Base-by-base conservation (phyloP, 2,329 filamentous ascomycete species). In the Diaporthe citri region DNA sequence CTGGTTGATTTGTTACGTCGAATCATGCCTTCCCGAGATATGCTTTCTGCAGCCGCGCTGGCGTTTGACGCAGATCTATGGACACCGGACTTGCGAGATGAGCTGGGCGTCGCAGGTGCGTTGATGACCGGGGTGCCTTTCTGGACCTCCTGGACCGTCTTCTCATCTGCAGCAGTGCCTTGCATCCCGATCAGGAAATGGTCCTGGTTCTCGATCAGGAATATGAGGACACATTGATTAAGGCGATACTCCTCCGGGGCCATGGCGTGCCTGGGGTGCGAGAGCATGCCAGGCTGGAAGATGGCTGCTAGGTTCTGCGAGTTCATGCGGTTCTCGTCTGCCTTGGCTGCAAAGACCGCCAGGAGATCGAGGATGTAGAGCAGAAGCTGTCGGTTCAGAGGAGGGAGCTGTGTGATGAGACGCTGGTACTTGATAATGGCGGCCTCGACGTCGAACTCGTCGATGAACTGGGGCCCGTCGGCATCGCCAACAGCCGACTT, bases 181-280 rank as follows among this genome's bases (percentile, higher is more conserved):
- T 95, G 95, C 97, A 99, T 99, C 73, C 97, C 97, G 78, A 99
- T 97, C 78, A 99, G 87, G 87, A 99, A 99, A 84, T 98, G 95
- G 81, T 99, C 97, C 83, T 99, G 97, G 80, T 99, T 98, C 82
- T 98, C 96, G 78, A 99, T 99, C 79, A 99, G 86, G 84, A 99
- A 99, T 69, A 99, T 98, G 77, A 99, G 90, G 28, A 99, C 96
- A 80, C 97, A 96, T 87, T 99, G 97, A 82, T 97, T 98, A 8
- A 99, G 87, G 43, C 95, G 93, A 82, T 99, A 99, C 81, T 98
- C 96, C 74, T 94, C 91, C 0, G 97, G 97, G 0, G 95, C 93
- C 96, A 99, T 98, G 81, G 97, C 96, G 83, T 99, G 97, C 75
- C 91, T 88, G 1, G 97, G 97, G 82, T 99, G 97, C 2, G 96